Evolutionary conservation across 2,329 filamentous ascomycete species (phyloP).

Genomic region (Setomelanomma holmii): DNA sequence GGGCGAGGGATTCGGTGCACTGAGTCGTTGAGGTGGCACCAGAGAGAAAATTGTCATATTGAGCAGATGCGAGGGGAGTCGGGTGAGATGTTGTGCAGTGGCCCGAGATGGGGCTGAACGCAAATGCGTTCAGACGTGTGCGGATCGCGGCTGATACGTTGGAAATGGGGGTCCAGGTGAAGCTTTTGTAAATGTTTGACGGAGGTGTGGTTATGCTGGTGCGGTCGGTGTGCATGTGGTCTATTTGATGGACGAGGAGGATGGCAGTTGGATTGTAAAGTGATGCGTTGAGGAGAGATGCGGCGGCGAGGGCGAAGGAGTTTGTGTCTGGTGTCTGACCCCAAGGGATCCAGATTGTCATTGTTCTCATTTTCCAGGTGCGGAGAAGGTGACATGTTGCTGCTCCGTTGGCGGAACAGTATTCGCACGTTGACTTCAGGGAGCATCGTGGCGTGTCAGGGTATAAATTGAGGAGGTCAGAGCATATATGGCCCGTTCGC

Average conservation of each 20-base stretch:
- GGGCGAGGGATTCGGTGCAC: background rate
- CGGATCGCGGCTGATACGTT: background rate
- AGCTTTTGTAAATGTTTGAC: background rate
- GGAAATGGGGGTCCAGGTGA: background rate
- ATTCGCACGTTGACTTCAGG: background rate
- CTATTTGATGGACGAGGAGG: slow-evolving; percentile 4
- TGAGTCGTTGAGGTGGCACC: background rate
- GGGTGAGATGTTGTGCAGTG: background rate
- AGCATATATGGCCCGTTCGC: slow-evolving; percentile 16
- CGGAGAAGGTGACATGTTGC: slow-evolving; percentile 2
- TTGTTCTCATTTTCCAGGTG: slow-evolving; percentile 4
- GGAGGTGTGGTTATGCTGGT: background rate
- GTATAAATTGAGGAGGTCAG: slow-evolving; percentile 1
- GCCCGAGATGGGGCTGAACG: background rate
- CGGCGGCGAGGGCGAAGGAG: slow-evolving; percentile 1
- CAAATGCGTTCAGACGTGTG: background rate
- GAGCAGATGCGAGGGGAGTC: too few species aligned
- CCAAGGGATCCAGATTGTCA: slow-evolving; percentile 14
- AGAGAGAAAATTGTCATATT: too few species aligned
- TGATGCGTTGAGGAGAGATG: background rate
- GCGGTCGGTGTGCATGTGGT: background rate
- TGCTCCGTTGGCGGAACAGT: background rate
- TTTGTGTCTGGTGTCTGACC: slow-evolving; percentile 1
- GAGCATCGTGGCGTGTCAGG: background rate
- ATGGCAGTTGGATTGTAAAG: slow-evolving; percentile 1